Percentiles rank a stretch among this genome's conserved stretches.
phyloP scores from a whole-genome alignment of 306 rosid genomes.

The Clitoria ternatea region DNA sequence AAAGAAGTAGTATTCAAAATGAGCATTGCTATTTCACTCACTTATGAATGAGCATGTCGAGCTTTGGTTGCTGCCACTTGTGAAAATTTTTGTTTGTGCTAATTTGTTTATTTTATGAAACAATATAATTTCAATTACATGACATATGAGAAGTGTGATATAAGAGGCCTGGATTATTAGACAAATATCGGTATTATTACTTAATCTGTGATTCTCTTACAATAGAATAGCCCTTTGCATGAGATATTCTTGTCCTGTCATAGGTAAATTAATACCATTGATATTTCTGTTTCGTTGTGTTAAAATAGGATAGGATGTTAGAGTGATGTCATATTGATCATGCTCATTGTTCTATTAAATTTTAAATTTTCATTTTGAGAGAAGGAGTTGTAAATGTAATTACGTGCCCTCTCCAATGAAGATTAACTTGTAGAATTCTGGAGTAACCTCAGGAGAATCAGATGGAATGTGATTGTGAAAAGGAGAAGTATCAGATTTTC shows the following conservation, averaged over 20 bases:
- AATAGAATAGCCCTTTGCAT: not conserved
- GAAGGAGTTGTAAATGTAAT: not conserved
- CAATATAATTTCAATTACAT: not conserved
- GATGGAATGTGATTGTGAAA: not conserved
- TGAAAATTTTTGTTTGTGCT: not conserved
- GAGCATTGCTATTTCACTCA: not conserved
- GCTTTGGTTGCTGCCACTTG: not conserved
- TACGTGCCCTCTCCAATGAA: not conserved
- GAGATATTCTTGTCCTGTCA: not conserved
- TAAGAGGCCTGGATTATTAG: not conserved
- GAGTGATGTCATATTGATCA: not conserved
- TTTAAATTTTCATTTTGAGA: not conserved
- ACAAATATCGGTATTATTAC: not conserved
- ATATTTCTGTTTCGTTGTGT: not conserved
- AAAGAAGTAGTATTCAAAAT: not conserved
- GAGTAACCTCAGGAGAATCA: not conserved
- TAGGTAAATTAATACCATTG: not conserved
- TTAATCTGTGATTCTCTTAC: not conserved
- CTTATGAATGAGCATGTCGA: not conserved
- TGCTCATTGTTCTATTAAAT: not conserved
- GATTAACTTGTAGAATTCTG: not conserved
- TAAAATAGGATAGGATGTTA: not conserved
- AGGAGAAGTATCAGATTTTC: not conserved
- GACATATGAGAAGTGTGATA: not conserved
- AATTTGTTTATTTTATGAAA: not conserved